Base-by-base conservation (phyloP, 148 eudicot genomes). In the Dianthus caryophyllus region DNA sequence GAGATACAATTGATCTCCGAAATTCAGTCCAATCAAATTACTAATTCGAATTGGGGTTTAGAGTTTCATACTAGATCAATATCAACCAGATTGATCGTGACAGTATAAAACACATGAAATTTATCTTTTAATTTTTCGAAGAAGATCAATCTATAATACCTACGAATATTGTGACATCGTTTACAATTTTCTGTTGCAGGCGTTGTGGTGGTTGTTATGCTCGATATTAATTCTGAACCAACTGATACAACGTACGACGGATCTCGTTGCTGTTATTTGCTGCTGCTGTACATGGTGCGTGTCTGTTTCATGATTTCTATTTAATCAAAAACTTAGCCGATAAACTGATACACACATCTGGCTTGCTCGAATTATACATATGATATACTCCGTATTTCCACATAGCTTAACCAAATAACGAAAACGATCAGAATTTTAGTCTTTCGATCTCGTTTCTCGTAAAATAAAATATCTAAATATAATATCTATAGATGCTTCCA, bases 201-300 rank as follows among this genome's bases (percentile, higher is more conserved):
- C 15, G 11, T 50, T 54, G 29, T 17, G n/a, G 31, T 11, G 66
- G 12, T 68, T 33, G 47, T 27, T 36, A 61, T 15, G 51, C 63
- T 33, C 18, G 63, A 26, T 38, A 30, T 47, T 27, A 18, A 11
- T 54, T 18, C 26, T 31, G 41, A 33, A 55, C 52, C 59, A 68
- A 64, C 65, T 44, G 15, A 68, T 75, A 25, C 59, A 8, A 73
- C 69, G 64, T 68, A 63, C 18, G 66, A 63, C 43, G 51, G 20
- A 15, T 46, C 50, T 25, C 46, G 24, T 50, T 36, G 38, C 38
- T 68, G 50, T 54, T 29, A 22, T 9, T 68, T 55, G 21, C 60
- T 36, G 41, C 57, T 52, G 58, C 51, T 52, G 21, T 66, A 53
- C 70, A 20, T 44, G 26, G 7, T 63, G 20, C 25, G 51, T 24